Percentiles rank a stretch among this genome's conserved stretches.
These are phyloP conservation scores for Yamadazyma jaroonii DNA, from an alignment of 1,139 yeast species.

Conservation along the genomic window DNA sequence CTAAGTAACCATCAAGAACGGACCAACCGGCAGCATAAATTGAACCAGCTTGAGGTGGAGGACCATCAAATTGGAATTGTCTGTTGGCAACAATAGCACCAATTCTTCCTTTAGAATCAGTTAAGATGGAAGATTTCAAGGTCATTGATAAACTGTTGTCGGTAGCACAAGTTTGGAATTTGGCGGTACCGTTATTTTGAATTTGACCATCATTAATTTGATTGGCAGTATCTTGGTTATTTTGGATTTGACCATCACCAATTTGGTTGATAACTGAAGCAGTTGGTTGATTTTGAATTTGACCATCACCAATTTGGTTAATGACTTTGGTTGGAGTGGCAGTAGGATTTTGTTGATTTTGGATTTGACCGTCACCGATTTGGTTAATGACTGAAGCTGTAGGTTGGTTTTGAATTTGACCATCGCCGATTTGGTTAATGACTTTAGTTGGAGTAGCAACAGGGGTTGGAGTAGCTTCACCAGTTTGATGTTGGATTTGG, in stretches of 20 bases:
- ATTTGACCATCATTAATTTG: constrained; percentile 36
- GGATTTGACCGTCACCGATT: constrained; percentile 35
- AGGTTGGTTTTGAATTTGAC: constrained; percentile 54
- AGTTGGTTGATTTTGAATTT: constrained; percentile 37
- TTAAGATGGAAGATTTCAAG: constrained; percentile 52
- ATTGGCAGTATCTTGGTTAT: constrained; percentile 26
- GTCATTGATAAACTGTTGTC: constrained; percentile 54
- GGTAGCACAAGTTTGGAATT: constrained; percentile 50
- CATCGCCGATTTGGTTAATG: constrained; percentile 51
- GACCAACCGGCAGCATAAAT: constrained; percentile 88
- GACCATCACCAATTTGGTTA: constrained; percentile 39
- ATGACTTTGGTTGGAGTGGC: constrained; percentile 21
- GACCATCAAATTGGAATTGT: constrained; percentile 89
- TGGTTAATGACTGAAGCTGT: constrained; percentile 37
- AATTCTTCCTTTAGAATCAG: constrained; percentile 65
- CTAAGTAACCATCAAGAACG: constrained; percentile 65
- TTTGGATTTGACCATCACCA: constrained; percentile 63
- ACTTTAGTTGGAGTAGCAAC: constrained; percentile 23
- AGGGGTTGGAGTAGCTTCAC: constrained; percentile 18
- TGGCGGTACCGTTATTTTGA: constrained; percentile 23
- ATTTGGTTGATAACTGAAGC: constrained; percentile 48
- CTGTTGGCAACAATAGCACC: constrained; percentile 84
- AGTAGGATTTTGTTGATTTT: constrained; percentile 19
- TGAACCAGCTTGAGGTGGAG: constrained; percentile 89
- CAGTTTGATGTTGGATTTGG: constrained; percentile 34